A percentile compares a stretch with the other conserved stretches of the same genome.
Conservation (phyloP, 495 filamentous ascomycete genomes). For the Penicillium fimorum region DNA sequence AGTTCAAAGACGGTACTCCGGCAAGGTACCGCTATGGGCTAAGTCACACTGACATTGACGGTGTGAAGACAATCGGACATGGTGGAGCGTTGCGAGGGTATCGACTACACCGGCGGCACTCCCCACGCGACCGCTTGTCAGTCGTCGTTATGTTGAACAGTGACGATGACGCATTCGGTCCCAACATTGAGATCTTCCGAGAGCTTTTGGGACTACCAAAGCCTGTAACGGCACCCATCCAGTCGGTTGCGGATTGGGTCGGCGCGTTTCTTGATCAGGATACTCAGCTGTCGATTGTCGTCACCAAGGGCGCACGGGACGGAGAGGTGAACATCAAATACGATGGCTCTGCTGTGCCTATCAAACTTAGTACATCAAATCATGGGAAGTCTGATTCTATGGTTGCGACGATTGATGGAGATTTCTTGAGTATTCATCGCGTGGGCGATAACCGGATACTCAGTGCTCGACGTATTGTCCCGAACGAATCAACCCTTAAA, state of each 20-base stretch:
- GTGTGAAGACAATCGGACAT: constrained; percentile 26
- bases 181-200: constrained; percentile 20
- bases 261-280: constrained; percentile 32
- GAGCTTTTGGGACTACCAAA: constrained; percentile 17
- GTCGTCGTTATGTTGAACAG: constrained; percentile 34
- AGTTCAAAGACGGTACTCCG: constrained; percentile 23
- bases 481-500: constrained; percentile 6
- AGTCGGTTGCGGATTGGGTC: constrained; percentile 16
- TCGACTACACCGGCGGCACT: constrained; percentile 30
- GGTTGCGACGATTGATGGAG: constrained; percentile 20
- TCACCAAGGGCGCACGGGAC: constrained; percentile 14
- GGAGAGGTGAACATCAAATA: constrained; percentile 26
- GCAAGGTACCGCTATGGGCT: constrained; percentile 31
- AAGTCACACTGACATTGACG: constrained; percentile 12
- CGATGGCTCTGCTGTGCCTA: constrained; percentile 1
- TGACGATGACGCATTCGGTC: constrained; percentile 19
- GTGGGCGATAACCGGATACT: constrained; percentile 28
- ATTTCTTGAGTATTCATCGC: constrained; percentile 24
- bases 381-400: constrained; percentile 12
- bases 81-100: constrained; percentile 36
- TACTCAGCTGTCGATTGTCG: constrained; percentile 22
- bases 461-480: constrained; percentile 21
- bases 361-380: constrained; percentile 13
- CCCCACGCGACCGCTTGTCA: constrained; percentile 25
- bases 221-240: background rate